A percentile compares a stretch with the other conserved stretches of the same genome.
Evolutionary conservation across 2,329 filamentous ascomycete genomes (phyloP).

Genomic region (Hypoxylon sp.): DNA sequence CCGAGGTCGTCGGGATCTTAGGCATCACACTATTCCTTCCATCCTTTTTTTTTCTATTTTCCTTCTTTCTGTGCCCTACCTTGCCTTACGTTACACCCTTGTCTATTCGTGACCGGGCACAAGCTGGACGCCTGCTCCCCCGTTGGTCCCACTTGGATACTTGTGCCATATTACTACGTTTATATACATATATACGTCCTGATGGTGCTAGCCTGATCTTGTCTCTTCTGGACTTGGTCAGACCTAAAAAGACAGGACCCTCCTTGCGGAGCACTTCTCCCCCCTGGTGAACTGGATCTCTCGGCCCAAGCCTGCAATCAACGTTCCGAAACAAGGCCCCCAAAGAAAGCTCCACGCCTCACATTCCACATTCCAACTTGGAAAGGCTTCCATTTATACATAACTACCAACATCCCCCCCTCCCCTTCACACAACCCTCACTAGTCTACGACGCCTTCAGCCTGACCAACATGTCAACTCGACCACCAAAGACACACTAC

Average conservation of each 20-base stretch:
- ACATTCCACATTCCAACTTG: slow-evolving; percentile 37
- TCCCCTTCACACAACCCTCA: slow-evolving; percentile 25
- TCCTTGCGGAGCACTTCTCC: slow-evolving; percentile 31
- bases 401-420: slow-evolving; percentile 30
- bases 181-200: slow-evolving; percentile 37
- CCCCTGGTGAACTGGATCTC: slow-evolving; percentile 42
- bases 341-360: slow-evolving; percentile 31
- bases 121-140: slow-evolving; percentile 31
- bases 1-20: slow-evolving; percentile 40
- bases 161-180: slow-evolving; percentile 41
- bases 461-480: slow-evolving; percentile 50
- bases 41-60: slow-evolving; percentile 21
- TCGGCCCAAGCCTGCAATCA: slow-evolving; percentile 41
- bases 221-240: slow-evolving; percentile 29
- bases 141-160: slow-evolving; percentile 34
- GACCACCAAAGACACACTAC: slow-evolving; percentile 58
- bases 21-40: slow-evolving; percentile 37
- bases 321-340: slow-evolving; percentile 43
- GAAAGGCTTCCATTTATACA: slow-evolving; percentile 32
- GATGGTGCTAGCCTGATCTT: slow-evolving; percentile 30
- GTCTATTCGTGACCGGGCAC: slow-evolving; percentile 43
- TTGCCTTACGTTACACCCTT: slow-evolving; percentile 42
- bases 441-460: slow-evolving; percentile 23
- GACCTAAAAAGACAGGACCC: slow-evolving; percentile 35
- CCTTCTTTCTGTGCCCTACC: slow-evolving; percentile 29